Conservation (phyloP, 2,329 filamentous ascomycete genomes). For the Sclerotinia borealis region DNA sequence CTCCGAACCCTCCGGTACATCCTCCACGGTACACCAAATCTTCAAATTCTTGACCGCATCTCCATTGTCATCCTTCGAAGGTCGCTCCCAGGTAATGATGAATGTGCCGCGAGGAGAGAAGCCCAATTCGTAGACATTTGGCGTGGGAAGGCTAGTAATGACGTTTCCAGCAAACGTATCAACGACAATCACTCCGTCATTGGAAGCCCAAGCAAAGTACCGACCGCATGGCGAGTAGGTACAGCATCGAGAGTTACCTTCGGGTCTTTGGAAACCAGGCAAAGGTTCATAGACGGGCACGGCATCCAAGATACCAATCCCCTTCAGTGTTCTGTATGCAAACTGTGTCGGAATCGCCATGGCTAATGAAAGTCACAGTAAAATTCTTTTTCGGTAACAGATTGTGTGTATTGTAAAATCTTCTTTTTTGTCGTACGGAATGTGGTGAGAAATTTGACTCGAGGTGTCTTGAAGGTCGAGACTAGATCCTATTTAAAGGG, state of each 20-base stretch:
- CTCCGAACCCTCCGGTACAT: conserved; percentile 43
- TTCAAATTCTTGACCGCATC: conserved; percentile 95
- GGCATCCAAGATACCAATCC: conserved; percentile 88
- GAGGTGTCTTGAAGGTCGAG: conserved; percentile 6
- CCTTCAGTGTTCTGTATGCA: conserved; percentile 95
- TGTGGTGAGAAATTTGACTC: conserved; percentile 14
- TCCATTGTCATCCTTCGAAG: conserved; percentile 85
- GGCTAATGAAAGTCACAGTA: conserved; percentile 78
- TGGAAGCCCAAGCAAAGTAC: conserved; percentile 92
- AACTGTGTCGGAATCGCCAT: conserved; percentile 93
- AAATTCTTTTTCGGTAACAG: conserved; percentile 22
- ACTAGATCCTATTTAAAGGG: not conserved
- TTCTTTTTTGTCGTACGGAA: conserved; percentile 22
- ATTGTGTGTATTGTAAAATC: conserved; percentile 16
- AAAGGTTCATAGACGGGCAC: conserved; percentile 81
- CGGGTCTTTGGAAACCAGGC: conserved; percentile 76
- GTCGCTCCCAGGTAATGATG: conserved; percentile 94
- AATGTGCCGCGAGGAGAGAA: conserved; percentile 92
- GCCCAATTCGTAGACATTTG: conserved; percentile 87
- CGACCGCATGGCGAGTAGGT: conserved; percentile 92
- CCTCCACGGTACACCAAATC: conserved; percentile 83
- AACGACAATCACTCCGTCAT: conserved; percentile 77
- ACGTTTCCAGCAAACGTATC: conserved; percentile 72
- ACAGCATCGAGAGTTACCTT: conserved; percentile 92
- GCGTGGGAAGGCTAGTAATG: conserved; percentile 67